phyloP scores from a whole-genome alignment of 805 yeast species.

The Kuraishia ogatae region DNA sequence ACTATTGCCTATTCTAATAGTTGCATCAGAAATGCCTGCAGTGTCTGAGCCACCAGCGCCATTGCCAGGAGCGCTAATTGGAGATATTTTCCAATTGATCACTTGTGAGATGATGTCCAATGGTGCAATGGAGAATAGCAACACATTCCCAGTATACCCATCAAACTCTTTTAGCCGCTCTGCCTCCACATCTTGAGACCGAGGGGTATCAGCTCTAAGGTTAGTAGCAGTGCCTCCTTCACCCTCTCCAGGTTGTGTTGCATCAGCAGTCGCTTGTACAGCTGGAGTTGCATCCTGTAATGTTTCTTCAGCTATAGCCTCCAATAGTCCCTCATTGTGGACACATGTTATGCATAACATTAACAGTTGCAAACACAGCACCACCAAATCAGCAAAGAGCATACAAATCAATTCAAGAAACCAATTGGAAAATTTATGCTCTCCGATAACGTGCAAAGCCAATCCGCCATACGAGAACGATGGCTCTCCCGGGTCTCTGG shows the following conservation, averaged over 20 bases:
- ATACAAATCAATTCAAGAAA: slow-evolving; percentile 17
- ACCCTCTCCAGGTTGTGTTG: neutral
- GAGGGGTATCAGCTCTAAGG: slow-evolving; percentile 6
- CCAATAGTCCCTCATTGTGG: slow-evolving; percentile 17
- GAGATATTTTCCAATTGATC: neutral
- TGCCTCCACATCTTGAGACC: neutral
- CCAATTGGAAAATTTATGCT: slow-evolving; percentile 16
- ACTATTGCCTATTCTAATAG: slow-evolving; percentile 8
- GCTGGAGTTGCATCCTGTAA: neutral
- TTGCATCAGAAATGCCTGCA: slow-evolving; percentile 8
- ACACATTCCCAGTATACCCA: slow-evolving; percentile 36
- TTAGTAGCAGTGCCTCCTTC: slow-evolving; percentile 7
- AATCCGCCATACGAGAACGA: slow-evolving; percentile 28
- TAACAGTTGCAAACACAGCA: slow-evolving; percentile 21
- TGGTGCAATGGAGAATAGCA: slow-evolving; percentile 27
- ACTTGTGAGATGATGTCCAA: slow-evolving; percentile 11
- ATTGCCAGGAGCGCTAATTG: neutral
- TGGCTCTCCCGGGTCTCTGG: neutral
- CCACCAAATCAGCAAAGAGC: slow-evolving; percentile 21
- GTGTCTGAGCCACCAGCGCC: neutral
- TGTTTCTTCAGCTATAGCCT: slow-evolving; percentile 13
- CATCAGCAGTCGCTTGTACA: neutral
- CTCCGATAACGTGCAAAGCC: slow-evolving; percentile 39
- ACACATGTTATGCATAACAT: slow-evolving; percentile 22
- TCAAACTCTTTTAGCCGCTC: slow-evolving; percentile 19